A percentile compares a stretch with the other conserved stretches of the same genome.
Conservation (phyloP, 768 basidiomycete genomes). For the Mycena belliarum region DNA sequence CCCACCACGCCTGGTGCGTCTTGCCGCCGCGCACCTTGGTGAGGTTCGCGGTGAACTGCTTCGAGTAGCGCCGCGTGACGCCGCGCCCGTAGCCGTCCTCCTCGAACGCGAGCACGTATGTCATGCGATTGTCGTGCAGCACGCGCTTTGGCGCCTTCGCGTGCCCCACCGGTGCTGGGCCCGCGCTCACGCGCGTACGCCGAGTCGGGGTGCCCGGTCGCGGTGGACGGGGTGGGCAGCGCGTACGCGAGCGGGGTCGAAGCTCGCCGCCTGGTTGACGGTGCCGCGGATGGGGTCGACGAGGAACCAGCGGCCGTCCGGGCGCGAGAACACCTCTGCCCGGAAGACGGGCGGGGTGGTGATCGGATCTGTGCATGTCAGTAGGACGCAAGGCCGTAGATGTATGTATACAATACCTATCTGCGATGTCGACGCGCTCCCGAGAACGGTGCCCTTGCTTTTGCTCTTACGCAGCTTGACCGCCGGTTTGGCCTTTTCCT, state of each 20-base stretch:
- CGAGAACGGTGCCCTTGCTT: conserved; percentile 47
- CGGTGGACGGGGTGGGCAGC: neutral
- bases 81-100: conserved; percentile 93
- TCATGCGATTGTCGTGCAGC: conserved; percentile 73
- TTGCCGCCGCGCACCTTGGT: conserved; percentile 70
- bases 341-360: conserved; percentile 86
- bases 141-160: conserved; percentile 31
- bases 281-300: conserved; percentile 85
- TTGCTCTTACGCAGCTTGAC: conserved; percentile 61
- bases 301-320: conserved; percentile 89
- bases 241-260: conserved; percentile 60
- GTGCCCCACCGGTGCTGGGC: conserved; percentile 6
- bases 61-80: conserved; percentile 88
- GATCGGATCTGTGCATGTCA: conserved; percentile 46
- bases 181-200: conserved; percentile 12
- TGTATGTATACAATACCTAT: neutral
- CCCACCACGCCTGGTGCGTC: conserved; percentile 67
- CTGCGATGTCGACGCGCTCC: conserved; percentile 22
- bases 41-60: conserved; percentile 76
- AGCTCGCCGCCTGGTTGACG: conserved; percentile 78
- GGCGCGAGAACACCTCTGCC: conserved; percentile 95
- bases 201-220: conserved; percentile 3
- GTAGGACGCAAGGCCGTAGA: neutral
- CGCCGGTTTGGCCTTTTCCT: conserved; percentile 55
- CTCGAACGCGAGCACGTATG: conserved; percentile 92